Percentiles rank a stretch among this genome's conserved stretches.
Conservation (phyloP, 2,329 filamentous ascomycete species). For the Colletotrichum horii region DNA sequence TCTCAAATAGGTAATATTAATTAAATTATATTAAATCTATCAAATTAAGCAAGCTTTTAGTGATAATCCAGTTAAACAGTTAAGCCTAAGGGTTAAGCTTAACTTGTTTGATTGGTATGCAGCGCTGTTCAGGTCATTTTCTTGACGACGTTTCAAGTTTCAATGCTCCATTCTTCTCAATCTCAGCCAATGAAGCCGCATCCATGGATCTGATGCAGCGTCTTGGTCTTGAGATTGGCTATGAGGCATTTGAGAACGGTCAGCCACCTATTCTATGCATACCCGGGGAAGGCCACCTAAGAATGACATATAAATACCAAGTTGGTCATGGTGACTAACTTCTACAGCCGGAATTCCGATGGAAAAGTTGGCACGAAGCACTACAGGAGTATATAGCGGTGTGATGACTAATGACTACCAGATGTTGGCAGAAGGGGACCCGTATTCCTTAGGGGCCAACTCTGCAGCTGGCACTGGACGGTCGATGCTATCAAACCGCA, state of each 20-base stretch:
- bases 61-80: too few species aligned
- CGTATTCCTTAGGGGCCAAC: conserved; percentile 26
- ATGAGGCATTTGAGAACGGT: conserved; percentile 7
- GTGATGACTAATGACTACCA: conserved; percentile 38
- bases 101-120: too few species aligned
- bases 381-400: conserved; percentile 37
- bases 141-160: background rate
- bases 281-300: background rate
- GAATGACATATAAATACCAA: background rate
- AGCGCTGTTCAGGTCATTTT: background rate
- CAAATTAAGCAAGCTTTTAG: too few species aligned
- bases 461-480: conserved; percentile 30
- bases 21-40: too few species aligned
- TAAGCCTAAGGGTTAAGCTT: too few species aligned
- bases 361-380: conserved; percentile 25
- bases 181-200: background rate
- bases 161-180: background rate
- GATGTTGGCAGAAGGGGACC: conserved; percentile 31
- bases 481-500: conserved; percentile 27
- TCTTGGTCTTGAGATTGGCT: background rate
- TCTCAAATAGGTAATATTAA: too few species aligned
- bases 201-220: conserved; percentile 5
- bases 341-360: conserved; percentile 20
- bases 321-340: background rate
- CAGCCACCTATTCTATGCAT: background rate